Evolutionary conservation across 148 eudicot species (phyloP).

Genomic region (Rhododendron ferrugineum): DNA sequence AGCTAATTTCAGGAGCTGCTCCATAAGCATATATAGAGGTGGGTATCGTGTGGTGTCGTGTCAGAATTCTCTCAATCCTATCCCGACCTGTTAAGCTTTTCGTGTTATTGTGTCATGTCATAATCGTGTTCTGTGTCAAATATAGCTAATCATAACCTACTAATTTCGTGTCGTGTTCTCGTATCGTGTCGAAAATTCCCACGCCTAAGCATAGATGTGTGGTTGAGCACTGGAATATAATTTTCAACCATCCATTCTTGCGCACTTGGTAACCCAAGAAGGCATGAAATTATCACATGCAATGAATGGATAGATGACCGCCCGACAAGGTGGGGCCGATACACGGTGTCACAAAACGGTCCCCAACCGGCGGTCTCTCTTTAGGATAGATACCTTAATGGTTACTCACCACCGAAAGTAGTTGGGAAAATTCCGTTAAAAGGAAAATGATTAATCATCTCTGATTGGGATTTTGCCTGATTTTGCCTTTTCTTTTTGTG

Average conservation of each 20-base stretch:
- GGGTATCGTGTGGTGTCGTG: too few relatives aligned
- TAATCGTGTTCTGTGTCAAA: too few relatives aligned
- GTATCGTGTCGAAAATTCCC: too few relatives aligned
- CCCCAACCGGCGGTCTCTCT: conserved; percentile 5
- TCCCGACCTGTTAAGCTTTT: too few relatives aligned
- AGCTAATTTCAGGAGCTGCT: too few relatives aligned
- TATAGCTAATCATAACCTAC: too few relatives aligned
- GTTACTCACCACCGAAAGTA: neutral
- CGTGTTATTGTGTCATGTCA: too few relatives aligned
- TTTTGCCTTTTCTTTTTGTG: neutral
- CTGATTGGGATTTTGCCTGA: neutral
- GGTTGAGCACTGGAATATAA: neutral
- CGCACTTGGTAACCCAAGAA: neutral
- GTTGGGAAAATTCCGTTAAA: neutral
- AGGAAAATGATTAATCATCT: neutral
- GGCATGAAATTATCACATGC: neutral
- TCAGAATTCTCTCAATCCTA: too few relatives aligned
- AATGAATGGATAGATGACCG: conserved; percentile 10
- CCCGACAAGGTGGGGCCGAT: conserved; percentile 22
- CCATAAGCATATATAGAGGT: too few relatives aligned
- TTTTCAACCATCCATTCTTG: conserved; percentile 7
- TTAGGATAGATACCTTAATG: neutral
- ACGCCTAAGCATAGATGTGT: too few relatives aligned
- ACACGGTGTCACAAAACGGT: conserved; percentile 9
- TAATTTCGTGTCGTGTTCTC: too few relatives aligned